phyloP scores from a whole-genome alignment of 192 early-diverging fungal genomes.

The Backusella tarrabulga region DNA sequence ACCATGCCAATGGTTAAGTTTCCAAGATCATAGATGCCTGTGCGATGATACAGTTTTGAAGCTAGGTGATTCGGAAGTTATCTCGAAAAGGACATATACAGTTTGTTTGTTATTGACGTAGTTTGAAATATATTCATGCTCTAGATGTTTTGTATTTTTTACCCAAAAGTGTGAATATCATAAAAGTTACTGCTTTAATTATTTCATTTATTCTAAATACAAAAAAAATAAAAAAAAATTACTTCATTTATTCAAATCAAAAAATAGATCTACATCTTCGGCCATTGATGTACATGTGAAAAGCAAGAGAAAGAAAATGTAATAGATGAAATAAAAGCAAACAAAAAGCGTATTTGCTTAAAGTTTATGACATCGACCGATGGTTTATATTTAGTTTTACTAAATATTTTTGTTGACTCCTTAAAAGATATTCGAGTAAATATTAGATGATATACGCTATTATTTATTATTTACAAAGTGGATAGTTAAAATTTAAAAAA shows the following conservation, averaged over 20 bases:
- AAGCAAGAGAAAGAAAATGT: too few species aligned
- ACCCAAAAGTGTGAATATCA: background rate
- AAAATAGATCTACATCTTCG: background rate
- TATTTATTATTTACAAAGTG: background rate
- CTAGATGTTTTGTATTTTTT: background rate
- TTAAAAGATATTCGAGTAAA: background rate
- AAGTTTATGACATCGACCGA: background rate
- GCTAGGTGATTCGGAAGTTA: background rate
- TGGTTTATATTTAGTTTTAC: background rate
- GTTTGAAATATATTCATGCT: too few species aligned
- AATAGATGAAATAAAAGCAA: background rate
- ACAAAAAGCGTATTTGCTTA: background rate
- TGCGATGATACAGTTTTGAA: background rate
- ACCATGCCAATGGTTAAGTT: background rate
- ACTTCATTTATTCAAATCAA: background rate
- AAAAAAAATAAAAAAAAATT: too few species aligned
- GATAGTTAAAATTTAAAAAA: background rate
- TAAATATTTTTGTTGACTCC: background rate
- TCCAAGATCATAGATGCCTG: background rate
- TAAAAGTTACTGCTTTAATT: background rate
- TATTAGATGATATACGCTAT: background rate
- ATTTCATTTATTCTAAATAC: background rate
- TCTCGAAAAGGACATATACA: background rate
- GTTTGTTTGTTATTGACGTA: background rate
- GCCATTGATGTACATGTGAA: too few species aligned